Percentiles rank a stretch among this genome's conserved stretches.
Evolutionary conservation across 805 yeast genomes (phyloP).

Genomic region (Saturnispora serradocipensis): DNA sequence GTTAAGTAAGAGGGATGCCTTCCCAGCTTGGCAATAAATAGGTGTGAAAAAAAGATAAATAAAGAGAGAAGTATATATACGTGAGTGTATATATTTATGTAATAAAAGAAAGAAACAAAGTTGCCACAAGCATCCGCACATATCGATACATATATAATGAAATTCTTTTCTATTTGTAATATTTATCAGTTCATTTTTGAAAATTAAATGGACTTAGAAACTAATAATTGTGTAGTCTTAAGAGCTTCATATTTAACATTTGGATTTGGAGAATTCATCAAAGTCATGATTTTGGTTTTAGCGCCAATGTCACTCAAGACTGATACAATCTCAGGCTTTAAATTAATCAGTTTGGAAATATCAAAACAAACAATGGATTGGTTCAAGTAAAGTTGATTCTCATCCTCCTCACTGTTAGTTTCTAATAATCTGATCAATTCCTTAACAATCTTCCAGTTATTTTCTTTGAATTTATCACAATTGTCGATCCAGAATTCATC

Average conservation of each 20-base stretch:
- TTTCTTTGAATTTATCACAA: constrained; percentile 61
- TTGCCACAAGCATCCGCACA: not conserved
- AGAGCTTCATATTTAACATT: constrained; percentile 92
- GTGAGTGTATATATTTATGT: not conserved
- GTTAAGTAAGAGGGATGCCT: constrained; percentile 44
- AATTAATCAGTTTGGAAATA: constrained; percentile 49
- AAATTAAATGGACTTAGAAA: constrained; percentile 60
- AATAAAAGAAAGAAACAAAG: not conserved
- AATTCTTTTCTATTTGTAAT: not conserved
- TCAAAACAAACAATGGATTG: constrained; percentile 63
- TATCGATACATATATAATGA: not conserved
- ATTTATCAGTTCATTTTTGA: not conserved
- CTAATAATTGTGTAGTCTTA: constrained; percentile 88
- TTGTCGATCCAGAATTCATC: constrained; percentile 88
- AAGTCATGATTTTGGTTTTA: constrained; percentile 75
- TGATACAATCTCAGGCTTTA: constrained; percentile 51
- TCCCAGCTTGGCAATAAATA: constrained; percentile 1
- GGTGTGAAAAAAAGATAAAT: not conserved
- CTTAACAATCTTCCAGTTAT: constrained; percentile 64
- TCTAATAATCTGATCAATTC: constrained; percentile 47
- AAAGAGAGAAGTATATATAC: not conserved
- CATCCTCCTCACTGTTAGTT: constrained; percentile 4
- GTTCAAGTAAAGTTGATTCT: constrained; percentile 23
- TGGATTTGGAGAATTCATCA: constrained; percentile 70
- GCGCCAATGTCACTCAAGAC: constrained; percentile 47